phyloP scores from a whole-genome alignment of 1,284 basidiomycete species.

The Moesziomyces aphidis region DNA sequence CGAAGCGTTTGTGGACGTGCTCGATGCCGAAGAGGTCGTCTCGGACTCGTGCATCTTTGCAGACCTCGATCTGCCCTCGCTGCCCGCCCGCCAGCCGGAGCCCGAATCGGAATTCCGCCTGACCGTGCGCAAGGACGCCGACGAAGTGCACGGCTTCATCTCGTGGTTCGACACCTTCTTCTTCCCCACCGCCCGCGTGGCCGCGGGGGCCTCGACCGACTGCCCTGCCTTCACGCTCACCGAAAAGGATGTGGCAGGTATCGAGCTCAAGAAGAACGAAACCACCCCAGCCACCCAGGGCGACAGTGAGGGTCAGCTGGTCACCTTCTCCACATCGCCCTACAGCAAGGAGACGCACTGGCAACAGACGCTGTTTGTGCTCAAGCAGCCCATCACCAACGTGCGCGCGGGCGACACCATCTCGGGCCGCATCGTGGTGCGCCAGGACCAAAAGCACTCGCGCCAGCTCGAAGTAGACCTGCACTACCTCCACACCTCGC shows the following conservation, averaged over 20 bases:
- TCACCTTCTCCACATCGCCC: constrained; percentile 93
- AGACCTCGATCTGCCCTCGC: constrained; percentile 56
- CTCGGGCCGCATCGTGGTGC: constrained; percentile 82
- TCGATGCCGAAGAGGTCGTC: constrained; percentile 52
- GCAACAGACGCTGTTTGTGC: constrained; percentile 93
- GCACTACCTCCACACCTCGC: constrained; percentile 73
- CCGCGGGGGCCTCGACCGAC: constrained; percentile 5
- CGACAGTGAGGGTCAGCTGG: constrained; percentile 70
- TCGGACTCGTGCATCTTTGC: constrained; percentile 46
- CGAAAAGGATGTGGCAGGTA: constrained; percentile 72
- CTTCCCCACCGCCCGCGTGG: constrained; percentile 25
- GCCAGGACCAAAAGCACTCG: constrained; percentile 83
- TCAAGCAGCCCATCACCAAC: constrained; percentile 78
- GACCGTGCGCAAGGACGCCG: constrained; percentile 3
- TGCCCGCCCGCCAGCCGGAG: constrained; percentile 66
- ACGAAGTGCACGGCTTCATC: constrained; percentile 58
- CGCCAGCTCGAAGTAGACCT: constrained; percentile 93
- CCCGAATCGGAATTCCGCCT: constrained; percentile 53
- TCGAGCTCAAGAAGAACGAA: constrained; percentile 84
- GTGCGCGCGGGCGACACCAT: constrained; percentile 83
- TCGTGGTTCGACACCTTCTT: constrained; percentile 68
- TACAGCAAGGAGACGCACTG: constrained; percentile 90
- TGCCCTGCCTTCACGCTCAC: constrained; percentile 31
- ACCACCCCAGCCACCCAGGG: background rate
- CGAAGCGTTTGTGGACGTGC: constrained; percentile 62